phyloP scores from a whole-genome alignment of 2,329 filamentous ascomycete species.

The Monilinia fructicola region DNA sequence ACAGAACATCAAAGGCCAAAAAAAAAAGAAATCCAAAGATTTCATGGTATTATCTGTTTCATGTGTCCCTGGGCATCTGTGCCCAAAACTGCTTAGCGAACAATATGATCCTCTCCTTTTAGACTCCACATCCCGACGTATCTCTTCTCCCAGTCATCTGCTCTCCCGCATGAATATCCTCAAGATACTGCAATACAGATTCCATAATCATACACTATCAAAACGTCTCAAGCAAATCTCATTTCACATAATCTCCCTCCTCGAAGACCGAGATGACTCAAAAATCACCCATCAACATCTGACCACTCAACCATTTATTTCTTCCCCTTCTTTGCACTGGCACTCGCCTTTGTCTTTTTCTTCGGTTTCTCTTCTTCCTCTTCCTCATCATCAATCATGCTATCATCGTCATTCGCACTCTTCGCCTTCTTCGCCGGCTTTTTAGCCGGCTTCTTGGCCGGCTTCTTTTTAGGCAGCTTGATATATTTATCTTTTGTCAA shows the following conservation, averaged over 20 bases:
- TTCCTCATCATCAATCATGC: constrained; percentile 33
- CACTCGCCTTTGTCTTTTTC: constrained; percentile 31
- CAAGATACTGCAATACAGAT: neutral
- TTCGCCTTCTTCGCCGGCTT: constrained; percentile 25
- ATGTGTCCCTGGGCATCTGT: neutral
- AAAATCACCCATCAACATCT: neutral
- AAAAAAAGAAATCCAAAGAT: neutral
- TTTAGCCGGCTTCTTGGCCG: constrained; percentile 49
- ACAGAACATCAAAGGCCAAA: neutral
- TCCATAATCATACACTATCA: constrained; percentile 5
- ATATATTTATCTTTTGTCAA: constrained; percentile 95
- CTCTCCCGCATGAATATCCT: neutral
- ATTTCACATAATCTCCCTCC: neutral
- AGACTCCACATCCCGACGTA: neutral
- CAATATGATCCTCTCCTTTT: neutral
- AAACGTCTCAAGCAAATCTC: neutral
- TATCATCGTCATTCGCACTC: constrained; percentile 32
- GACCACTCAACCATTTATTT: constrained; percentile 27
- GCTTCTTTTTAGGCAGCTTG: constrained; percentile 78
- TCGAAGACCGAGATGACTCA: neutral
- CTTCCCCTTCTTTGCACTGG: constrained; percentile 33
- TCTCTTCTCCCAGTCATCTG: neutral
- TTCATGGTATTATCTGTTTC: constrained; percentile 8
- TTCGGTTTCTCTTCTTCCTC: constrained; percentile 32
- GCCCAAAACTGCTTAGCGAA: neutral